phyloP scores from a whole-genome alignment of 2,329 filamentous ascomycete genomes.

The Aspergillus tanneri region DNA sequence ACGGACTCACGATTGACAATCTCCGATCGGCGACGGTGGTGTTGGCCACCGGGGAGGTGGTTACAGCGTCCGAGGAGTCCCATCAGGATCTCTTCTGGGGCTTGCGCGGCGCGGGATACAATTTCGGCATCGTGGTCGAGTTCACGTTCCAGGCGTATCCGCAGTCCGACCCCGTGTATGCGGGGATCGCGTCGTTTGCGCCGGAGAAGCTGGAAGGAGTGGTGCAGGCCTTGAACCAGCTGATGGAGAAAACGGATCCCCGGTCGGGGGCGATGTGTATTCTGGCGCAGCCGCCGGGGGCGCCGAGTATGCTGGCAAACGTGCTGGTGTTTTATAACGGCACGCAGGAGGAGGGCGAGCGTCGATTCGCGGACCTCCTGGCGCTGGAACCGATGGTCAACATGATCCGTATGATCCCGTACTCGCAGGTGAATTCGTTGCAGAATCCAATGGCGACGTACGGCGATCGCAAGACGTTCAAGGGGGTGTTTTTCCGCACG shows the following conservation, averaged over 20 bases:
- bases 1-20: constrained; percentile 57
- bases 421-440: constrained; percentile 42
- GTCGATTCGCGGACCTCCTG: constrained; percentile 39
- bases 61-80: constrained; percentile 42
- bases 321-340: constrained; percentile 41
- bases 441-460: constrained; percentile 39
- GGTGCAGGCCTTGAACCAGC: constrained; percentile 37
- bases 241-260: constrained; percentile 58
- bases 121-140: constrained; percentile 48
- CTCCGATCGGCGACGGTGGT: constrained; percentile 44
- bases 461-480: constrained; percentile 45
- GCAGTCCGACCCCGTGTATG: constrained; percentile 33
- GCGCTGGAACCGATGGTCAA: constrained; percentile 40
- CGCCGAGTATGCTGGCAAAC: constrained; percentile 32
- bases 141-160: constrained; percentile 43
- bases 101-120: constrained; percentile 47
- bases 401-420: constrained; percentile 43
- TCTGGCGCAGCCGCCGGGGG: constrained; percentile 31
- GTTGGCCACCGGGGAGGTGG: constrained; percentile 41
- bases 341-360: constrained; percentile 35
- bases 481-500: constrained; percentile 47
- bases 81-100: constrained; percentile 54
- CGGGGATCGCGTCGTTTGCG: constrained; percentile 31
- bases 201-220: constrained; percentile 27
- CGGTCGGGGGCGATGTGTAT: constrained; percentile 47